Evolutionary conservation across 352 stramenopile species (phyloP), one percentile per base, ranked within the genome.

Genomic region (Pythium biforme): DNA sequence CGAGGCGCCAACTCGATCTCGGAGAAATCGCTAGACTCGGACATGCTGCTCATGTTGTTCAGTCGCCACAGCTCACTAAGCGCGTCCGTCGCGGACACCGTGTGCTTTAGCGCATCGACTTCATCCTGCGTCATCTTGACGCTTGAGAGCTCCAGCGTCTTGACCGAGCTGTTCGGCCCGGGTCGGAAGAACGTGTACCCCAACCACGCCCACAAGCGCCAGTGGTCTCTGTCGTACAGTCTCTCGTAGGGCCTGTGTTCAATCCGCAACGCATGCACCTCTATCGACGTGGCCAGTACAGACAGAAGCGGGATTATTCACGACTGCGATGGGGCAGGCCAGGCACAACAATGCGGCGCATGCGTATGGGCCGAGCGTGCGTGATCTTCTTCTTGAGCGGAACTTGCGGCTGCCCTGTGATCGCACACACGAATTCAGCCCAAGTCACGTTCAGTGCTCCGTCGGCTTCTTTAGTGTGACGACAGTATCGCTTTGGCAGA

Each of bases 91-190:
- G 45, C 37, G 17, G 25, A 25, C 22, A 19, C 14, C 43, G 41
- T 62, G 10, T 25, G 29, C 55, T 55, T 62, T 4, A 54, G 39
- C 27, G 55, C 55, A 3, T 39, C 27, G 4, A 62, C 26, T 15
- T 53, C 29, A 14, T 54, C 31, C 23, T 51, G 45, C 45, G 45
- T 33, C 20, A 51, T 20, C 11, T n/a, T 29, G 23, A 26, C 15
- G 11, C 23, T 10, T 27, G 45, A 29, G 11, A 51, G 22, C 45
- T 51, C 45, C 8, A 33, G 45, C 20, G 45, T 33, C 7, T 14
- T 51, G 45, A 51, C 45, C 22, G 45, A 51, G 5, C 22, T 33
- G 10, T 10, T 4, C 8, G 45, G 19, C 45, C 45, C 45, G 8
- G 45, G 1, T 1, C 23, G 45, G 23, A 51, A 51, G 11, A 51